Evolutionary conservation across 2,329 filamentous ascomycete species (phyloP), one percentile per base, ranked within the genome.

Genomic region (Didymella sp.): DNA sequence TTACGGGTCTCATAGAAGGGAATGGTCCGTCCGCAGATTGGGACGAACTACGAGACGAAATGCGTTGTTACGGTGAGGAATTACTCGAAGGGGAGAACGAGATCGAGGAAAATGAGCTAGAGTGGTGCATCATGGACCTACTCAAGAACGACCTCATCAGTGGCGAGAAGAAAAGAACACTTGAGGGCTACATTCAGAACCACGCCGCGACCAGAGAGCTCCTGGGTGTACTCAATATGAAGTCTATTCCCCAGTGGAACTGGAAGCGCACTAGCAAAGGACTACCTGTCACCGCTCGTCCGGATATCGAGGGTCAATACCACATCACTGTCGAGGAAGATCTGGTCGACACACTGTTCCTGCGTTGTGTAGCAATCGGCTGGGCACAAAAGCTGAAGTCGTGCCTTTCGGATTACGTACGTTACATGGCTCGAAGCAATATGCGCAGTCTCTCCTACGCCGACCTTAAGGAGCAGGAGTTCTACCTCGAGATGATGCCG

Each of bases 91-190:
- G 60, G 1, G 40, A 48, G 5, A 46, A 55, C 6, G 58, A 79
- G 54, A 77, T 85, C 51, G 73, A 77, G 38, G 70, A 77, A 4
- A 59, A 74, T 0, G 67, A 73, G 8, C 73, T 87, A 6, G 71
- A 75, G 24, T 79, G 75, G 71, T 77, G 78, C 12, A 82, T 85
- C 50, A 71, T 76, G 12, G 80, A 82, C 2, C 71, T 87, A 17
- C 68, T 86, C 24, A 72, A 75, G 25, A 78, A 78, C 3, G 80
- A 82, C 37, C 66, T 84, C 1, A 71, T 86, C 21, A 79, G 78
- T 5, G 76, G 80, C 2, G 81, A 85, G 40, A 84, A 83, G 63
- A 69, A 59, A 46, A 56, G 51, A n/a, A 60, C 40, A 0, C 66
- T 74, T 15, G 62, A 68, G 31, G n/a, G 47, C 4, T 74, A 73